Percentiles rank a stretch among this genome's conserved stretches.
phyloP scores from a whole-genome alignment of 306 rosid genomes.

The Dryas octopetala region DNA sequence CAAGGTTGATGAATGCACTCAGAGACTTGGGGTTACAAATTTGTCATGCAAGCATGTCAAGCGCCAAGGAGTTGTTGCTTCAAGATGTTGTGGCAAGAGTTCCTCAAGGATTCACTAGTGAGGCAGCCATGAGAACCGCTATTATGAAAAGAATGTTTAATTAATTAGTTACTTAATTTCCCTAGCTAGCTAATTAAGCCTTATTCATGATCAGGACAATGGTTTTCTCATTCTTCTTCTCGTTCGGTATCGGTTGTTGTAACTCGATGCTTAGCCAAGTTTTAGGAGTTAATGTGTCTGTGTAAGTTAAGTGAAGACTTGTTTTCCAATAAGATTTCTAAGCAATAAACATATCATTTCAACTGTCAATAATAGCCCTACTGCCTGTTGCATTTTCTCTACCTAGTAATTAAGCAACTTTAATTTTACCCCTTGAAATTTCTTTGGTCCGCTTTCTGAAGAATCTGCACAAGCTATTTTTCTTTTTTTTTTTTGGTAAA shows the following conservation, averaged over 20 bases:
- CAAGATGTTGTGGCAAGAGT: slow-evolving; percentile 49
- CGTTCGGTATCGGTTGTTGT: too few relatives aligned
- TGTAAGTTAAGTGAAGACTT: too few relatives aligned
- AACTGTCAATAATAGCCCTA: too few relatives aligned
- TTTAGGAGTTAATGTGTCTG: too few relatives aligned
- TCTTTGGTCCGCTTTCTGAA: not conserved
- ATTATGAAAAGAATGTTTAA: slow-evolving; percentile 28
- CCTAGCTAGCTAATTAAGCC: not conserved
- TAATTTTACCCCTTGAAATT: not conserved
- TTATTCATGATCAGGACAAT: not conserved
- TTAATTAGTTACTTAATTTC: not conserved
- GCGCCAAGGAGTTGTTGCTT: slow-evolving; percentile 43
- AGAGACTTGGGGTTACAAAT: slow-evolving; percentile 37
- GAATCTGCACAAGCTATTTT: not conserved
- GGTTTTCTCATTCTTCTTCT: not conserved
- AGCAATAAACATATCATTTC: too few relatives aligned
- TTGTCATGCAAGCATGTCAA: slow-evolving; percentile 44
- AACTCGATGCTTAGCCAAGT: too few relatives aligned
- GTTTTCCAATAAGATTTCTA: too few relatives aligned
- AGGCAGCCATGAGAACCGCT: slow-evolving; percentile 30
- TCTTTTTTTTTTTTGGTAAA: too few relatives aligned
- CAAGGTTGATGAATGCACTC: slow-evolving; percentile 43
- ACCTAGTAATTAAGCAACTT: too few relatives aligned
- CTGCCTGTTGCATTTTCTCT: too few relatives aligned
- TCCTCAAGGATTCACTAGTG: slow-evolving; percentile 31